Percentiles rank a stretch among this genome's conserved stretches.
These are phyloP conservation scores for Candida multigemmis DNA, from an alignment of 805 yeast genomes.

Conservation along the genomic window DNA sequence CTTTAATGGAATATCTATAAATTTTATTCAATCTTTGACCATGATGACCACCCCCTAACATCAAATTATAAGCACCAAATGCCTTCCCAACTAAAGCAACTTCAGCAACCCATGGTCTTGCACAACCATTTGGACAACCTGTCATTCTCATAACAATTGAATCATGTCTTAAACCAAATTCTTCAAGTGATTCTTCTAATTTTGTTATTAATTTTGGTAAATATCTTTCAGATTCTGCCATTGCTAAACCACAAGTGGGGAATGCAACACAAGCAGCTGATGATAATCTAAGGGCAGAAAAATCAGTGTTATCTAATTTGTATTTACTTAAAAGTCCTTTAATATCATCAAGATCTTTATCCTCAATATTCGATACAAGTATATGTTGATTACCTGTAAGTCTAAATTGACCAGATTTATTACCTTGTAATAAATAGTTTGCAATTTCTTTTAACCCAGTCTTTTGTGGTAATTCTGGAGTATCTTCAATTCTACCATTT, in stretches of 20 bases:
- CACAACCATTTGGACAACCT: conserved; percentile 98
- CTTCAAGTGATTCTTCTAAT: conserved; percentile 81
- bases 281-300: conserved; percentile 77
- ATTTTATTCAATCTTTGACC: conserved; percentile 91
- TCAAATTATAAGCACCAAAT: conserved; percentile 80
- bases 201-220: conserved; percentile 76
- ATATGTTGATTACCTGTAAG: conserved; percentile 95
- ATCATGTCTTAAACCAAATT: conserved; percentile 88
- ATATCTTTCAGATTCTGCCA: conserved; percentile 96
- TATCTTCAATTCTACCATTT: conserved; percentile 93
- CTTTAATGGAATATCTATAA: conserved; percentile 79
- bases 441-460: conserved; percentile 80
- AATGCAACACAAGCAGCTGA: conserved; percentile 97
- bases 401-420: conserved; percentile 75
- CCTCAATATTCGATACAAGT: conserved; percentile 62
- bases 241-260: conserved; percentile 98
- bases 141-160: conserved; percentile 97
- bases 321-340: conserved; percentile 60
- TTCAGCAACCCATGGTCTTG: conserved; percentile 97
- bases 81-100: conserved; percentile 95
- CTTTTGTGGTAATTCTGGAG: conserved; percentile 83
- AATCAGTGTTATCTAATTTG: conserved; percentile 75
- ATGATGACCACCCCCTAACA: conserved; percentile 93
- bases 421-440: conserved; percentile 44
- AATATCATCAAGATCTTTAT: conserved; percentile 53